Evolutionary conservation across 805 yeast genomes (phyloP), one percentile per base, ranked within the genome.

Genomic region (Suhomyces emberorum): DNA sequence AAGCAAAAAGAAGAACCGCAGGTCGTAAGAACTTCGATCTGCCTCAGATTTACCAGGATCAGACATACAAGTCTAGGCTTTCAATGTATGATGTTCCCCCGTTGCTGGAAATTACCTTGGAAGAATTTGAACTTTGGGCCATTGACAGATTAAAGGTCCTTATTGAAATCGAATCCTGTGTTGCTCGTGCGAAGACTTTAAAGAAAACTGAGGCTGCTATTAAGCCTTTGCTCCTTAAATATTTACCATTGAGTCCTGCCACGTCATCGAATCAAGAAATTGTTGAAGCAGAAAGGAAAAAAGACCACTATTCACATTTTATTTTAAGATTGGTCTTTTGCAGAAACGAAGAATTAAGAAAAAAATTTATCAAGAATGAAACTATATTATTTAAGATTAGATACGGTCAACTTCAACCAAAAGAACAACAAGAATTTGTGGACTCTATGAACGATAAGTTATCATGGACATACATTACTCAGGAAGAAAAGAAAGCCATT

Each of bases 71-170:
- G 8, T 65, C 76, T 24, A 70, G 95, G 34, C 65, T 93, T 33
- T 79, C 87, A 15, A 77, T 91, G 51, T 93, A 93, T 61, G 75
- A 69, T 17, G 45, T 65, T 4, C 93, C 95, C 8, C 98, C 98
- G 0, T 62, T 72, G 21, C 79, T 81, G 10, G 98, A 93, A 59
- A 81, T 93, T 50, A 87, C 97, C 0, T 61, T 93, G 12, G 97
- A 89, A 45, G 86, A 93, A 51, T 93, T 93, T 60, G 98, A 93
- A 62, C 71, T 73, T 4, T 93, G 97, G 96, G 98, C 98, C 4
- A 82, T 93, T 37, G 98, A 91, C 53, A 67, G 99, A 41, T 69
- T 91, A 44, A 80, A 83, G 53, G 77, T 93, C 7, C 69, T 93
- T 40, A 74, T 88, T 37, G 96, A 88, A 54, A 81, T 93, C 34